Base-by-base conservation (phyloP, 73 alveolate species). In the Durusdinium trenchii region DNA sequence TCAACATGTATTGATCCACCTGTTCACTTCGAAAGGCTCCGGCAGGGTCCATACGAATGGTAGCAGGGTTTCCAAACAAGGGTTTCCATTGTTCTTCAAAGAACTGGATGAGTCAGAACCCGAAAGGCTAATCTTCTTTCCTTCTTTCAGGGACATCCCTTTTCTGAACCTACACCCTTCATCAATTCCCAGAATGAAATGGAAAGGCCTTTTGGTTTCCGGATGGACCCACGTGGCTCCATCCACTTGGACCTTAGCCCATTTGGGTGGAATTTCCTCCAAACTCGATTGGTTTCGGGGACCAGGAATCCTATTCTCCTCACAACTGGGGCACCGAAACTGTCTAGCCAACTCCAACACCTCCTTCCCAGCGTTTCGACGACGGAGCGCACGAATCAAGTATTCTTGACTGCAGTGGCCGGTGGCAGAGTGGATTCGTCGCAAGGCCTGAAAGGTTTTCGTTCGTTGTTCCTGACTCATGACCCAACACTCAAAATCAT, bases 341-440 rank as follows among this genome's bases (percentile, higher is more conserved):
- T 10, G 3, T 51, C 57, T n/a, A 18, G 78, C 94, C 40, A 84
- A 38, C 3, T 54, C 57, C 0, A 84, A 5, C 42, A 84, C 78
- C 9, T 50, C 46, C 2, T 30, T n/a, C 10, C 32, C n/a, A 0
- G 94, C 94, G 30, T 84, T 84, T 54, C 76, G 32, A 42, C 36
- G 48, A 12, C 36, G 38, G 6, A 84, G 47, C 3, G 73, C 78
- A 6, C 38, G 40, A 6, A 52, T 10, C 3, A 84, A 54, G 32
- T 84, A 54, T 40, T 50, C 30, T 0, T 52, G 30, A 23, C 94
- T 84, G 45, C 94, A 84, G 46, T 84, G 94, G 3, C 94, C 94
- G 38, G 94, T 84, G 43, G 94, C 73, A 3, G 78, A 36, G 57
- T 84, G 94, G 1, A 84, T 52, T 26, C 40, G 6, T 26, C 45